Percentiles rank a stretch among this genome's conserved stretches.
phyloP scores from a whole-genome alignment of 2,329 filamentous ascomycete genomes.

The Alternaria sp. region DNA sequence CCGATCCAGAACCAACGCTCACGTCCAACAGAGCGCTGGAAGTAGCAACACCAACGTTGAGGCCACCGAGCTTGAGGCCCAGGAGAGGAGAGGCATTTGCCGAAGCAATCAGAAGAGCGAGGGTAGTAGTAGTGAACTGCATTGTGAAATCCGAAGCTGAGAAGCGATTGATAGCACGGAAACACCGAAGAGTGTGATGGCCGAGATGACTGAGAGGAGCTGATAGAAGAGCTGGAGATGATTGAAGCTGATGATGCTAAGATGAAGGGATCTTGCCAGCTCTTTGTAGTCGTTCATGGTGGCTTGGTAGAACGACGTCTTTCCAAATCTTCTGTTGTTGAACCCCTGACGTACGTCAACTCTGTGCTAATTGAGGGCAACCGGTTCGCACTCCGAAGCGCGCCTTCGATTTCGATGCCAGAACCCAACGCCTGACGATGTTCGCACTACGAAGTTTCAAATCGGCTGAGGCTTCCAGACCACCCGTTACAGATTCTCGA shows the following conservation, averaged over 20 bases:
- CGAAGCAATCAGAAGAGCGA: not conserved
- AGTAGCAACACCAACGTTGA: not conserved
- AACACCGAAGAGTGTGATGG: not conserved
- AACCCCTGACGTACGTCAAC: not conserved
- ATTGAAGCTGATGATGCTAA: not conserved
- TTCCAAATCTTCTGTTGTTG: not conserved
- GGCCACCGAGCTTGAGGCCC: not conserved
- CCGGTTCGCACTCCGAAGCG: not conserved
- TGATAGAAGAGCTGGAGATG: not conserved
- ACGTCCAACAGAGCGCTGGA: not conserved
- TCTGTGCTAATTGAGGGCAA: not conserved
- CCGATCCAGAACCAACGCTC: not conserved
- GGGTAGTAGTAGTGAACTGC: slow-evolving; percentile 3
- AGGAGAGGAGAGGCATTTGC: slow-evolving; percentile 3
- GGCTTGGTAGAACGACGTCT: not conserved
- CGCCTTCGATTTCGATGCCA: not conserved
- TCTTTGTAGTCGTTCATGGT: not conserved
- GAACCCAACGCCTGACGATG: not conserved
- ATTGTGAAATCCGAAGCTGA: not conserved
- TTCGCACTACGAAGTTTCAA: not conserved
- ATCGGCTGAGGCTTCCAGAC: not conserved
- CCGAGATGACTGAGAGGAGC: not conserved
- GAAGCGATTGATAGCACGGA: not conserved
- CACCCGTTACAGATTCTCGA: not conserved
- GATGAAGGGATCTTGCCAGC: not conserved